Base-by-base conservation (phyloP, 129 eudicot species). In the Logfia minima region DNA sequence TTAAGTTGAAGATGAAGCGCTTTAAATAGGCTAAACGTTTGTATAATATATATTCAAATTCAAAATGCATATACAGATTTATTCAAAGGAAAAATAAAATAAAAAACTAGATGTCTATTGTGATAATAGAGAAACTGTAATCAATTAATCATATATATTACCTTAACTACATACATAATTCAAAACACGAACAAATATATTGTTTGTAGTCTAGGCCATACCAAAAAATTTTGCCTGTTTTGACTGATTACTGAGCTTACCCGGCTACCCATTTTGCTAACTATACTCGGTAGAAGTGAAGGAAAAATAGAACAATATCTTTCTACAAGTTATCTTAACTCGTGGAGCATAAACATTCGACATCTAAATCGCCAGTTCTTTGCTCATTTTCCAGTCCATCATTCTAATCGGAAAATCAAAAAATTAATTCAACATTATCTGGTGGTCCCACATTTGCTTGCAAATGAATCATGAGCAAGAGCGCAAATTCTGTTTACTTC, bases 321-420 rank as follows among this genome's bases (percentile, higher is more conserved):
- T 63, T 37, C 53, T 67, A 18, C 8, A 19, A 34, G 52, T 37
- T 37, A 35, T 19, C 17, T 45, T 14, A n/a, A 13, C 6, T 14
- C 6, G 55, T 48, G 14, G 39, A 70, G 28, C 37, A 23, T 31
- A 51, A 70, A 52, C 34, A 18, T 19, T 51, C 13, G 14, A 32
- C 65, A 18, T 72, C 66, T 18, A 55, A 53, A 72, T 72, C 34
- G 17, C 67, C 58, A 72, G n/a, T 34, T 72, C 52, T 19, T 72
- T 72, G 67, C 18, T 72, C 67, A 72, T n/a, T 56, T 52, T 56
- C 19, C 8, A 34, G 23, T 34, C 26, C 68, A 18, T 6, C 60
- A 24, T 16, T 23, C 21, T 45, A 56, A 72, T 70, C 41, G 1
- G 29, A 11, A 66, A 35, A 35, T 26, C 14, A 28, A 72, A 72